Evolutionary conservation across 164 flowering plant genomes (phyloP).

Genomic region (Aristolochia californica): DNA sequence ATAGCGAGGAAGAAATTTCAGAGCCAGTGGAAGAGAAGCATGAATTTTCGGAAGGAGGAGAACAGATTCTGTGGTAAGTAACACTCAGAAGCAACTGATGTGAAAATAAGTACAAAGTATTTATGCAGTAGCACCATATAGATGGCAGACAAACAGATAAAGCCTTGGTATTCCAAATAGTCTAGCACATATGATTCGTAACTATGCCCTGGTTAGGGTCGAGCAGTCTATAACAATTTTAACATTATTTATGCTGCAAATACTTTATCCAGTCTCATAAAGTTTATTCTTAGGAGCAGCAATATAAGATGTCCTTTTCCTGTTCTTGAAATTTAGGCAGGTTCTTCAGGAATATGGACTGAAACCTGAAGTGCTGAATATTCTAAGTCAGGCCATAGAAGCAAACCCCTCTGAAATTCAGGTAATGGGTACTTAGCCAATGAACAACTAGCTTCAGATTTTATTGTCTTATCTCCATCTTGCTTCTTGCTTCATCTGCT

Average conservation of each 20-base stretch:
- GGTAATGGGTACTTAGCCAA: conserved; percentile 28
- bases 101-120: not conserved
- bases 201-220: too few species aligned
- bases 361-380: conserved; percentile 43
- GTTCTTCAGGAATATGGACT: conserved; percentile 54
- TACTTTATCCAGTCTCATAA: too few species aligned
- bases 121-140: too few species aligned
- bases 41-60: conserved; percentile 79
- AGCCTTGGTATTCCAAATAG: too few species aligned
- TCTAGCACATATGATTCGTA: too few species aligned
- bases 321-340: conserved; percentile 39
- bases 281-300: too few species aligned
- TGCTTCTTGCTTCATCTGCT: not conserved
- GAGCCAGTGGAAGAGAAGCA: conserved; percentile 76
- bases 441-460: not conserved
- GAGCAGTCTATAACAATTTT: too few species aligned
- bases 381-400: conserved; percentile 48
- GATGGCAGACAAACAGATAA: too few species aligned
- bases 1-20: conserved; percentile 78
- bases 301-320: too few species aligned
- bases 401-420: conserved; percentile 51
- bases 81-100: not conserved
- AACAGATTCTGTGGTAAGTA: conserved; percentile 69
- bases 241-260: too few species aligned
- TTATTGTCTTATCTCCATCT: not conserved